Conservation (phyloP, 2,329 filamentous ascomycete genomes). For the Pyrenophora teres region DNA sequence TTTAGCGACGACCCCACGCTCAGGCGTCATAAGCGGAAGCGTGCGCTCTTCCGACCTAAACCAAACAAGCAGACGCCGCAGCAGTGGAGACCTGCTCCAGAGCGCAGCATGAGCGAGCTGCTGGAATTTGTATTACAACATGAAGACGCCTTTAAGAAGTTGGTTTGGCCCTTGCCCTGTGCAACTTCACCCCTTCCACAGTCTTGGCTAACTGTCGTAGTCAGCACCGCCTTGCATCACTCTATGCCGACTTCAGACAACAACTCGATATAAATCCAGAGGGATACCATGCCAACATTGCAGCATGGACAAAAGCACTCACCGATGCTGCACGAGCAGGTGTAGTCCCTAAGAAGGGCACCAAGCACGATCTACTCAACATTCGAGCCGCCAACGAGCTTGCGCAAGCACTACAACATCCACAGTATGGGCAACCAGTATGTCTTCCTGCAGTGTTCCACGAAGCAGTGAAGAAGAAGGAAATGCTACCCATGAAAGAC, state of each 20-base stretch:
- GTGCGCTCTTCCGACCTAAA: slow-evolving; percentile 26
- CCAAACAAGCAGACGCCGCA: slow-evolving; percentile 20
- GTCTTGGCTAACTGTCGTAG: slow-evolving; percentile 27
- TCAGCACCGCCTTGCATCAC: slow-evolving; percentile 77
- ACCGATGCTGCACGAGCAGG: slow-evolving; percentile 70
- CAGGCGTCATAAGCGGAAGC: slow-evolving; percentile 26
- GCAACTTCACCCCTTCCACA: neutral
- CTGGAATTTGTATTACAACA: slow-evolving; percentile 62
- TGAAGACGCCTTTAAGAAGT: slow-evolving; percentile 57
- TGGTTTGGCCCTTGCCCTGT: slow-evolving; percentile 1
- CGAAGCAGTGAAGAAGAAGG: slow-evolving; percentile 71
- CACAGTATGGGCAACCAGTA: slow-evolving; percentile 79
- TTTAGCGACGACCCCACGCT: slow-evolving; percentile 26
- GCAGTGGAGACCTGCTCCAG: slow-evolving; percentile 29
- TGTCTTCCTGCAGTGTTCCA: slow-evolving; percentile 77
- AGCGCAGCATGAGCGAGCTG: slow-evolving; percentile 65
- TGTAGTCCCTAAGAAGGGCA: slow-evolving; percentile 52
- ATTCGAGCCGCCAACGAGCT: slow-evolving; percentile 65
- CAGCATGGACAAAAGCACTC: slow-evolving; percentile 78
- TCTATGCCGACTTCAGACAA: slow-evolving; percentile 83
- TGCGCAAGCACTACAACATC: slow-evolving; percentile 71
- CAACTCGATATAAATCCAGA: slow-evolving; percentile 81
- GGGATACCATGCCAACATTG: slow-evolving; percentile 79
- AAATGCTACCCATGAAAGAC: slow-evolving; percentile 71
- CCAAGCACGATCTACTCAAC: slow-evolving; percentile 54